phyloP scores from a whole-genome alignment of 768 basidiomycete genomes.

The Lactarius evosmus region DNA sequence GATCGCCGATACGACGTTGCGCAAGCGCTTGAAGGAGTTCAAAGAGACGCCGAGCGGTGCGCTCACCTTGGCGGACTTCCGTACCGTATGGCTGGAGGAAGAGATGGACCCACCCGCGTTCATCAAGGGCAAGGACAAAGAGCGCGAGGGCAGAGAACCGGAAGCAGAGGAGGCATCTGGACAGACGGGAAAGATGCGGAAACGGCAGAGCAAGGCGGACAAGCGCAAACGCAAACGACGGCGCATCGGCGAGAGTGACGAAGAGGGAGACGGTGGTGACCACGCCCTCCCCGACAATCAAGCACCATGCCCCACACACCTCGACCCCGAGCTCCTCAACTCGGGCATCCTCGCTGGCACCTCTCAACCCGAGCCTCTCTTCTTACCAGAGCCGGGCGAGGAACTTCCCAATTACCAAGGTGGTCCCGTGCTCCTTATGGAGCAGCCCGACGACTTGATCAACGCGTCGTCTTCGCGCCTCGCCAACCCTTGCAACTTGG shows the following conservation, averaged over 20 bases:
- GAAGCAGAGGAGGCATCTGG: slow-evolving; percentile 34
- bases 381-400: slow-evolving; percentile 38
- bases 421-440: slow-evolving; percentile 13
- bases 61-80: slow-evolving; percentile 84
- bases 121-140: slow-evolving; percentile 69
- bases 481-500: slow-evolving; percentile 19
- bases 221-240: slow-evolving; percentile 38
- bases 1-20: slow-evolving; percentile 92
- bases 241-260: slow-evolving; percentile 40
- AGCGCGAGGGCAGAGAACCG: slow-evolving; percentile 52
- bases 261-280: slow-evolving; percentile 36
- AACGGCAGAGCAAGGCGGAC: slow-evolving; percentile 35
- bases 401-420: neutral
- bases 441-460: slow-evolving; percentile 9
- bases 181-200: slow-evolving; percentile 32
- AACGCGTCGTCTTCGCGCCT: slow-evolving; percentile 6
- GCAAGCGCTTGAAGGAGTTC: slow-evolving; percentile 94
- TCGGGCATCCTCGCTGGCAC: slow-evolving; percentile 67
- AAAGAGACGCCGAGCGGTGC: slow-evolving; percentile 82
- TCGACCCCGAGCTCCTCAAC: slow-evolving; percentile 60
- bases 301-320: slow-evolving; percentile 30
- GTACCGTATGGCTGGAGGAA: slow-evolving; percentile 87
- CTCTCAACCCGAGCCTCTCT: slow-evolving; percentile 36
- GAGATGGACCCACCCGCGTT: slow-evolving; percentile 92
- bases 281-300: slow-evolving; percentile 27